Evolutionary conservation across 2,329 filamentous ascomycete species (phyloP).

Genomic region (Beauveria sp.): DNA sequence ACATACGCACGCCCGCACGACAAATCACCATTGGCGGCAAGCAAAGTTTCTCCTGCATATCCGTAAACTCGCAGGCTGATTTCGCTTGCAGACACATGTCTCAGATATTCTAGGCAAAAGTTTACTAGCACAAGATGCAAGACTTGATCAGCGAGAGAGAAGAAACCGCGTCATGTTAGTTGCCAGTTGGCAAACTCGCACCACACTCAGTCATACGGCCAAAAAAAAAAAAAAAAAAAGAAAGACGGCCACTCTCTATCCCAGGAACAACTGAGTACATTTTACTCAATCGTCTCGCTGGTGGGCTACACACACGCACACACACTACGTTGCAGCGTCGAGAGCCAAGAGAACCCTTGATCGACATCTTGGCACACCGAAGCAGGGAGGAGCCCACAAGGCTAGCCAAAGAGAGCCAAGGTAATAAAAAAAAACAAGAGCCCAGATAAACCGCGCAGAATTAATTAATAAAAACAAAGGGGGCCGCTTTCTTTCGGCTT

Average conservation of each 20-base stretch:
- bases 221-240: too few species aligned
- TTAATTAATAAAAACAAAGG: background rate
- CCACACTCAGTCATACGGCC: too few species aligned
- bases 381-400: background rate
- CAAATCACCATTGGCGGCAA: background rate
- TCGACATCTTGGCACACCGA: conserved; percentile 7
- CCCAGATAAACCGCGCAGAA: background rate
- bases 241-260: too few species aligned
- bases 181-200: too few species aligned
- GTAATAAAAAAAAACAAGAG: background rate
- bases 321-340: background rate
- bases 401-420: background rate
- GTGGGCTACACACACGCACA: background rate
- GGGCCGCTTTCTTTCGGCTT: background rate
- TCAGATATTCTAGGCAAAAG: background rate
- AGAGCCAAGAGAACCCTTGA: conserved; percentile 9
- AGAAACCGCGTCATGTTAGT: background rate
- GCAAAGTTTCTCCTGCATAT: background rate
- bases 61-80: background rate
- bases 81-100: background rate
- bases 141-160: too few species aligned
- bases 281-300: background rate
- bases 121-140: background rate
- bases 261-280: background rate
- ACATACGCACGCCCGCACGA: background rate